phyloP scores from a whole-genome alignment of 306 rosid species.

The Begonia fuchsioides region DNA sequence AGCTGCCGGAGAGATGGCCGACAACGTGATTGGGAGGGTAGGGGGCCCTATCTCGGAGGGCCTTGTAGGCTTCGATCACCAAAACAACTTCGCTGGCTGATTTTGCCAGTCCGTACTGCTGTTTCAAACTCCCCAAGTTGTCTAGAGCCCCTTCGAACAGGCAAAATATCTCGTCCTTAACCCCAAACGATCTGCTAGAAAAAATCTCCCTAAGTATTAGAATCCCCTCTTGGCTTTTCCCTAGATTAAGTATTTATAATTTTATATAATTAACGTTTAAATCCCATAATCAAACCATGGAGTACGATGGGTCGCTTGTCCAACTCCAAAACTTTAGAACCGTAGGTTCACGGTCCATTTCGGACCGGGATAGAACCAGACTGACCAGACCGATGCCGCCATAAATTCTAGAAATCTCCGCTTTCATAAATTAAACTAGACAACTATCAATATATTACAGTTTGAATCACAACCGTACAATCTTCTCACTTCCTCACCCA shows the following conservation, averaged over 20 bases:
- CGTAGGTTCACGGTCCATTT: too few species aligned
- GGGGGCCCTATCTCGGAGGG: constrained; percentile 86
- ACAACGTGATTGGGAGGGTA: constrained; percentile 86
- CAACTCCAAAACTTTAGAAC: too few species aligned
- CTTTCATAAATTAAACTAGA: background rate
- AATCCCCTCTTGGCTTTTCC: too few species aligned
- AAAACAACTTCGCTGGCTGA: constrained; percentile 65
- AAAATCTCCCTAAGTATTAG: too few species aligned
- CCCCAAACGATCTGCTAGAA: constrained; percentile 67
- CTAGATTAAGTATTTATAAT: too few species aligned
- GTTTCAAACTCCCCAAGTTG: constrained; percentile 75
- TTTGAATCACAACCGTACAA: background rate
- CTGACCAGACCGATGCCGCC: too few species aligned
- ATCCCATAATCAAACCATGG: too few species aligned
- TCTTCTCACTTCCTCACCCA: too few species aligned
- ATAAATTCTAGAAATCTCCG: background rate
- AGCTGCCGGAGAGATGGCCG: constrained; percentile 65
- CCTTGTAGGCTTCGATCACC: constrained; percentile 88
- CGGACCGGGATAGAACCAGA: too few species aligned
- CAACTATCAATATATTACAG: background rate
- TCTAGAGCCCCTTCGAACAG: constrained; percentile 80
- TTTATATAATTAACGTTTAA: too few species aligned
- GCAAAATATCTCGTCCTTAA: constrained; percentile 85
- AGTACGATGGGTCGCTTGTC: too few species aligned
- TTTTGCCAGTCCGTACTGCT: constrained; percentile 75